These are phyloP conservation scores for Syncephalis plumigaleata DNA, from an alignment of 371 early-diverging fungal species.

Conservation along the genomic window DNA sequence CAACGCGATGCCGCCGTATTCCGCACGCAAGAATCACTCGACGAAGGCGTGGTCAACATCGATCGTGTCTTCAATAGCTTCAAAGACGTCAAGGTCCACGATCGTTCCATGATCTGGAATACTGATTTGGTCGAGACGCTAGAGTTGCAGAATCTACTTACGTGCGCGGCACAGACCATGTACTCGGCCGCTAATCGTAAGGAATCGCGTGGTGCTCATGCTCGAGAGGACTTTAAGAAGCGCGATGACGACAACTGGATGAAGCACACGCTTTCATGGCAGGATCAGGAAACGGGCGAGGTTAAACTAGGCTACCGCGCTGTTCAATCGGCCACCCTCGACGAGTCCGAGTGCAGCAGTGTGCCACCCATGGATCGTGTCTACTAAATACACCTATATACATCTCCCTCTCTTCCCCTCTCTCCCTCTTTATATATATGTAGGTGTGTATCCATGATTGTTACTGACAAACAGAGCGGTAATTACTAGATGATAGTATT, in stretches of 20 bases:
- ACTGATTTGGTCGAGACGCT: slow-evolving; percentile 89
- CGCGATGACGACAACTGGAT: slow-evolving; percentile 92
- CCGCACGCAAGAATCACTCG: slow-evolving; percentile 79
- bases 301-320: slow-evolving; percentile 69
- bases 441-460: too few species aligned
- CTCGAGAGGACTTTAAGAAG: slow-evolving; percentile 82
- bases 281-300: slow-evolving; percentile 62
- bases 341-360: slow-evolving; percentile 79
- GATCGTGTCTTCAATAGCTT: slow-evolving; percentile 64
- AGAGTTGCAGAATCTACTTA: slow-evolving; percentile 93
- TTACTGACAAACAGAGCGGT: too few species aligned
- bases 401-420: too few species aligned
- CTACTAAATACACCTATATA: slow-evolving; percentile 43
- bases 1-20: slow-evolving; percentile 95
- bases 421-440: too few species aligned
- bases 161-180: slow-evolving; percentile 93
- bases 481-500: too few species aligned
- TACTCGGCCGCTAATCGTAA: slow-evolving; percentile 88
- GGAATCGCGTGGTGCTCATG: slow-evolving; percentile 96
- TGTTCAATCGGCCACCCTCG: slow-evolving; percentile 68
- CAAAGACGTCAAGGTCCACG: slow-evolving; percentile 72
- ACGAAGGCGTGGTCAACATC: slow-evolving; percentile 78
- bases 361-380: slow-evolving; percentile 91
- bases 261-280: slow-evolving; percentile 96
- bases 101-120: slow-evolving; percentile 96